Conservation (phyloP, 2,329 filamentous ascomycete species). For the Fusarium poae region DNA sequence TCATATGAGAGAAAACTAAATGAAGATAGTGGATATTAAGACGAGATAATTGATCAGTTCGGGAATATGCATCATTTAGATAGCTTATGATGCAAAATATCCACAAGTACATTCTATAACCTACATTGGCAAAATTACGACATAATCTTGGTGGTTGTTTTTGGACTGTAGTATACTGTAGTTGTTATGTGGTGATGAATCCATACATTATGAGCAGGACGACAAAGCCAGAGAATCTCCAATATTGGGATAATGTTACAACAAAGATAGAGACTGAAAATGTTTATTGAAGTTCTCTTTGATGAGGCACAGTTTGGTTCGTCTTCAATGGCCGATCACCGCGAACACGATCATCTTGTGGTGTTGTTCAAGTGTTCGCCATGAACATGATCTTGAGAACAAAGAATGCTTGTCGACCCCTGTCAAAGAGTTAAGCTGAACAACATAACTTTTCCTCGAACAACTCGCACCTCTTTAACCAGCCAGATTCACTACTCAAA, state of each 20-base stretch:
- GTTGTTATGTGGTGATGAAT: not conserved
- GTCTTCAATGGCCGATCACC: not conserved
- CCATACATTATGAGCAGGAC: not conserved
- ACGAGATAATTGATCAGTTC: too few species aligned
- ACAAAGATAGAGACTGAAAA: not conserved
- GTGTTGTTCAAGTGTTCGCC: not conserved
- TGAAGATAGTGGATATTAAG: conserved; percentile 35
- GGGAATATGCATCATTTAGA: conserved; percentile 11
- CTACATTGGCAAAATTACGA: not conserved
- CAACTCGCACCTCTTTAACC: not conserved
- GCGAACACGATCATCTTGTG: not conserved
- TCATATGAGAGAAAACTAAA: conserved; percentile 27
- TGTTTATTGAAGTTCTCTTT: not conserved
- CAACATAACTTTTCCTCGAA: not conserved
- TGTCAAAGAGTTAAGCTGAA: not conserved
- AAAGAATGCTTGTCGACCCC: not conserved
- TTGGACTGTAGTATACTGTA: not conserved
- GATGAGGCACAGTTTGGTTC: not conserved
- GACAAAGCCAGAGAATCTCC: not conserved
- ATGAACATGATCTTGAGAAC: not conserved
- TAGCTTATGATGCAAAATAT: not conserved
- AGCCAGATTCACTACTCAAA: not conserved
- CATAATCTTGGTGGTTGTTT: too few species aligned
- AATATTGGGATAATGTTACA: not conserved
- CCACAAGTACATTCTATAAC: not conserved